Conservation (phyloP, 768 basidiomycete genomes). For the Termitomyces sp. region DNA sequence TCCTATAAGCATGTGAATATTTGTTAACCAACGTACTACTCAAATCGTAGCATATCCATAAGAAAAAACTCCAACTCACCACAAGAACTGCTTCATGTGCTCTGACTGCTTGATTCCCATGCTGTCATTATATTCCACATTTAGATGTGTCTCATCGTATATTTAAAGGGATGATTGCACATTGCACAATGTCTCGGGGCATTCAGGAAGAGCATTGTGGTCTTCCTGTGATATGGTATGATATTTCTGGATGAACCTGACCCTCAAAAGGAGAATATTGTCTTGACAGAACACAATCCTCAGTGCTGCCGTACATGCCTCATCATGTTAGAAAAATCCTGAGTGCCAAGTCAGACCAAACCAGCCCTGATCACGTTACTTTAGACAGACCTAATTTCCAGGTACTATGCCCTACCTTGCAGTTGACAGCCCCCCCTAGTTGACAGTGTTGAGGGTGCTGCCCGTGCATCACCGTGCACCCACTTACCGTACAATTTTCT, state of each 20-base stretch:
- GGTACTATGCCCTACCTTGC: too few species aligned
- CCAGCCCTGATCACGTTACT: too few species aligned
- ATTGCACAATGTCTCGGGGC: constrained; percentile 54
- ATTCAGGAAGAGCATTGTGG: constrained; percentile 36
- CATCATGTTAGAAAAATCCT: too few species aligned
- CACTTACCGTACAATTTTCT: too few species aligned
- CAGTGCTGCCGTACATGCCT: constrained; percentile 55
- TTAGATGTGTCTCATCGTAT: background rate
- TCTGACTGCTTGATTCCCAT: constrained; percentile 67
- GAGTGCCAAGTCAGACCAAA: too few species aligned
- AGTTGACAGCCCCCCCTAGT: too few species aligned
- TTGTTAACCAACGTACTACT: background rate
- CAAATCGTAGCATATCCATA: background rate
- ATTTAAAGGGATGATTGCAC: constrained; percentile 15
- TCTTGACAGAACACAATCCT: constrained; percentile 56
- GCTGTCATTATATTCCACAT: constrained; percentile 26
- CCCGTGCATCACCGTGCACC: too few species aligned
- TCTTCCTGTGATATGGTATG: constrained; percentile 37
- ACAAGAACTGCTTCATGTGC: constrained; percentile 71
- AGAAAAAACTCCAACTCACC: constrained; percentile 34
- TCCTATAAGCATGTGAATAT: constrained; percentile 35
- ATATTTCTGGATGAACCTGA: constrained; percentile 63
- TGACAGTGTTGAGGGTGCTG: too few species aligned
- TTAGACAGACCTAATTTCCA: too few species aligned
- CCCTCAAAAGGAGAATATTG: constrained; percentile 58